Evolutionary conservation across 805 yeast species (phyloP).

Genomic region (Starmerella lactis-condensi): DNA sequence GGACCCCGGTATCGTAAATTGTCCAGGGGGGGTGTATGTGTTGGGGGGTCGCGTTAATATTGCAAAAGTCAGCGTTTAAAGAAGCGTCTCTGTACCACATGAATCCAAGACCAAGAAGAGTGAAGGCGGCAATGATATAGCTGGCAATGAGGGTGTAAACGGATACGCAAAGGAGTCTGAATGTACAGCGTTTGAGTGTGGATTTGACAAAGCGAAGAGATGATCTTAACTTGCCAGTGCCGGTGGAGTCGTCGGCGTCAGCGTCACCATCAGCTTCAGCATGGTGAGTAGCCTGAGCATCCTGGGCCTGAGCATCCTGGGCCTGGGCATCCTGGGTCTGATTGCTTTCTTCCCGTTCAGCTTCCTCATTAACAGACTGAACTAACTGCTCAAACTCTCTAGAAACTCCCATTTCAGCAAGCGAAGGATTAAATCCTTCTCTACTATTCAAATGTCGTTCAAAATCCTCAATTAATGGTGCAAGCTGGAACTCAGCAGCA

Average conservation of each 20-base stretch:
- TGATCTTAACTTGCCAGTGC: too few relatives aligned
- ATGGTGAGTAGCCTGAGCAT: neutral
- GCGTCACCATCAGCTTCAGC: neutral
- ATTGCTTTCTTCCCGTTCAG: neutral
- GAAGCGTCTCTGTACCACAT: slow-evolving; percentile 10
- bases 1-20: slow-evolving; percentile 2
- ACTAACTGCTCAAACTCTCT: slow-evolving; percentile 13
- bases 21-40: slow-evolving; percentile 12
- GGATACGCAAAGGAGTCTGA: too few relatives aligned
- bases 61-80: slow-evolving; percentile 13
- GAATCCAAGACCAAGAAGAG: neutral
- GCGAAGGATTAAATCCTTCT: slow-evolving; percentile 14
- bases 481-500: too few relatives aligned
- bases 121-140: neutral
- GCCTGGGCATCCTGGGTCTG: neutral
- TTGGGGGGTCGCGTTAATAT: slow-evolving; percentile 3
- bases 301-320: neutral
- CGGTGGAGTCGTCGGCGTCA: neutral
- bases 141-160: too few relatives aligned
- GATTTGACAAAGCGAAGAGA: too few relatives aligned
- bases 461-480: too few relatives aligned
- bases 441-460: neutral
- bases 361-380: too few relatives aligned
- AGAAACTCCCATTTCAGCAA: slow-evolving; percentile 10
- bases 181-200: too few relatives aligned